Conservation (phyloP, 768 basidiomycete species). For the Tubosaeta sp. region DNA sequence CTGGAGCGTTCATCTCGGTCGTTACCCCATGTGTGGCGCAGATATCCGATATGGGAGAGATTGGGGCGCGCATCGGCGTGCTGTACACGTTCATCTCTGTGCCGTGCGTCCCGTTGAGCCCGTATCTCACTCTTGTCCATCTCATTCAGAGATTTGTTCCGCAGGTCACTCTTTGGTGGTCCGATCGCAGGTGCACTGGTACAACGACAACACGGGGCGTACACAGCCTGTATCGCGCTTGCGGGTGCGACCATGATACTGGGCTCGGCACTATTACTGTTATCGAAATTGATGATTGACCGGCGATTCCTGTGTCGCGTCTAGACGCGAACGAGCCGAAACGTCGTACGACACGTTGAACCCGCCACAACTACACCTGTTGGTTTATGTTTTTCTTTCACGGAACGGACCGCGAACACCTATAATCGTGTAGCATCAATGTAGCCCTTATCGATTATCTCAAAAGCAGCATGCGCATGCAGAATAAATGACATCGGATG, state of each 20-base stretch:
- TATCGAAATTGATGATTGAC: slow-evolving; percentile 46
- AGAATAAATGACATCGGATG: background rate
- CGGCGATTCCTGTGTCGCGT: slow-evolving; percentile 42
- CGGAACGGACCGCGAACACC: slow-evolving; percentile 16
- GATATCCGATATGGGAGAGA: slow-evolving; percentile 54
- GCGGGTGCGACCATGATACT: slow-evolving; percentile 55
- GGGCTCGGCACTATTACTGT: slow-evolving; percentile 55
- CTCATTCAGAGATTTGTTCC: background rate
- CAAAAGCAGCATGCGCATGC: slow-evolving; percentile 8
- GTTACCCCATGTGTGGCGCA: slow-evolving; percentile 65
- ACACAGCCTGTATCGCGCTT: slow-evolving; percentile 50
- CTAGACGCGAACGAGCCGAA: slow-evolving; percentile 21
- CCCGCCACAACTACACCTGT: background rate
- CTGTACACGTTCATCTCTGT: slow-evolving; percentile 63
- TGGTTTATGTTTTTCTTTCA: background rate
- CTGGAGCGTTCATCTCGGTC: slow-evolving; percentile 65
- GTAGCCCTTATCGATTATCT: slow-evolving; percentile 23
- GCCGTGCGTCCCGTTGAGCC: slow-evolving; percentile 51
- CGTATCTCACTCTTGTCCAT: background rate
- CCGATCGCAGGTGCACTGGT: slow-evolving; percentile 62
- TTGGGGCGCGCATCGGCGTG: slow-evolving; percentile 61
- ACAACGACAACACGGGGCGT: slow-evolving; percentile 40
- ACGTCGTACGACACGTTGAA: background rate
- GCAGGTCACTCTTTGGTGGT: slow-evolving; percentile 59
- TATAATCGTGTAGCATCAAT: slow-evolving; percentile 20